Evolutionary conservation across 1,284 basidiomycete genomes (phyloP).

Genomic region (Ceratorhiza oryzae-sativae): DNA sequence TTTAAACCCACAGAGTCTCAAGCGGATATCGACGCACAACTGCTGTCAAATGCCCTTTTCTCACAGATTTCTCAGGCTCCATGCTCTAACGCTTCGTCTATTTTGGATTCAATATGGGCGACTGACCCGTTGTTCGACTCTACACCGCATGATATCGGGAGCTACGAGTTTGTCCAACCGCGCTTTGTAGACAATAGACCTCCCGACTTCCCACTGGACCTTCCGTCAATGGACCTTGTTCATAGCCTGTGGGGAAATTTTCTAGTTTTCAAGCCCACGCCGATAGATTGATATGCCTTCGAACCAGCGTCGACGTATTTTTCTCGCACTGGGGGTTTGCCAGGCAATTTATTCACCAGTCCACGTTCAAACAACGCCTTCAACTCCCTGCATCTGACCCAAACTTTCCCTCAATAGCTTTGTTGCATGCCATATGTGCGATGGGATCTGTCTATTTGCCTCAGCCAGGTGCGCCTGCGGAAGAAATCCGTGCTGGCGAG

Average conservation of each 20-base stretch:
- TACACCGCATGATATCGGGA: conserved; percentile 12
- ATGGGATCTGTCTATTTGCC: conserved; percentile 27
- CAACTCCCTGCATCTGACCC: conserved; percentile 25
- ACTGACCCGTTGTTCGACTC: conserved; percentile 6
- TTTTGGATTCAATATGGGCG: conserved; percentile 31
- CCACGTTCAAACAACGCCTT: conserved; percentile 34
- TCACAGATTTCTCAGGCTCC: conserved; percentile 6
- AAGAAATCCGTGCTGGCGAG: conserved; percentile 21
- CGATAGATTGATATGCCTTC: neutral
- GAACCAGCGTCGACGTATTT: conserved; percentile 22
- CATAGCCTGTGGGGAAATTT: conserved; percentile 29
- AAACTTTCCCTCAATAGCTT: conserved; percentile 16
- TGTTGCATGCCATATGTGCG: conserved; percentile 27
- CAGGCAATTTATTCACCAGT: conserved; percentile 18
- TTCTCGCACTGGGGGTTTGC: conserved; percentile 32
- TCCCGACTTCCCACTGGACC: conserved; percentile 23
- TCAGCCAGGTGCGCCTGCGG: conserved; percentile 24
- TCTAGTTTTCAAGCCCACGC: neutral
- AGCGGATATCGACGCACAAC: conserved; percentile 2
- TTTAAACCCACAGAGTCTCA: conserved; percentile 1
- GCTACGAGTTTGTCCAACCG: conserved; percentile 27
- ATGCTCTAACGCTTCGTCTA: neutral
- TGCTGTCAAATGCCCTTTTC: conserved; percentile 8
- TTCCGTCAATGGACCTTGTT: conserved; percentile 34
- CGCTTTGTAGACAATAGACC: neutral